Conservation (phyloP, 2,329 filamentous ascomycete genomes). For the Colletotrichum graminicola region DNA sequence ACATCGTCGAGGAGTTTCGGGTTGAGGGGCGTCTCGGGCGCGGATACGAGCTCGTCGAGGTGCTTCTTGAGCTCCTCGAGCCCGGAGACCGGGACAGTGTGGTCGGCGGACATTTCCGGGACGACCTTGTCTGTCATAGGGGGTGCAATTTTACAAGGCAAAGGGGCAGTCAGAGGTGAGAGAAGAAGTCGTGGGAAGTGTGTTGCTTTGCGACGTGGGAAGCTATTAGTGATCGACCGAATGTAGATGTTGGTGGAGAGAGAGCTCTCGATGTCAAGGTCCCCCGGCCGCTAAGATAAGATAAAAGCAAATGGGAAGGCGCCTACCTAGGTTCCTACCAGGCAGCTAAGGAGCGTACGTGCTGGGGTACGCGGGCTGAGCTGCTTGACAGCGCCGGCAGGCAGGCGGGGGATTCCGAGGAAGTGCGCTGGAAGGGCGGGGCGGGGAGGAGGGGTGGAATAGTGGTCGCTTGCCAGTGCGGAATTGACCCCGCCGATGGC, state of each 20-base stretch:
- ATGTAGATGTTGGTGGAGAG: not conserved
- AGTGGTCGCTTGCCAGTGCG: not conserved
- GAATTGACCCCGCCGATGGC: slow-evolving; percentile 29
- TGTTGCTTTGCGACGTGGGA: not conserved
- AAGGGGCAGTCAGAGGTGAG: not conserved
- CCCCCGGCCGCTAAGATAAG: slow-evolving; percentile 36
- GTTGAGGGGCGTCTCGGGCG: slow-evolving; percentile 58
- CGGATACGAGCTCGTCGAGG: slow-evolving; percentile 61
- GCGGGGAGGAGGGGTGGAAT: too few relatives aligned
- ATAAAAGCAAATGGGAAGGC: slow-evolving; percentile 2
- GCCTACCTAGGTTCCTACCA: too few relatives aligned
- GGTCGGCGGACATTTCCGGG: slow-evolving; percentile 55
- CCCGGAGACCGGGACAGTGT: slow-evolving; percentile 60
- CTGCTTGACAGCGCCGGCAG: slow-evolving; percentile 14
- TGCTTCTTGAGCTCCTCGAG: slow-evolving; percentile 67
- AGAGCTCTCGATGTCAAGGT: slow-evolving; percentile 27
- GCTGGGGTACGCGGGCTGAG: not conserved
- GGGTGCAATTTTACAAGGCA: fast-evolving
- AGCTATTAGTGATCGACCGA: slow-evolving; percentile 4
- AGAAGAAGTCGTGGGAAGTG: not conserved
- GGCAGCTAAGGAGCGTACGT: slow-evolving; percentile 18
- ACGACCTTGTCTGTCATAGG: slow-evolving; percentile 51
- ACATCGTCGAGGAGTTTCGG: slow-evolving; percentile 69
- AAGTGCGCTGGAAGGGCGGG: not conserved
- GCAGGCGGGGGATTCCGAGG: slow-evolving; percentile 5